These are phyloP conservation scores for Gnetum montanum DNA, from an alignment of 75 land plant genomes.

Conservation along the genomic window DNA sequence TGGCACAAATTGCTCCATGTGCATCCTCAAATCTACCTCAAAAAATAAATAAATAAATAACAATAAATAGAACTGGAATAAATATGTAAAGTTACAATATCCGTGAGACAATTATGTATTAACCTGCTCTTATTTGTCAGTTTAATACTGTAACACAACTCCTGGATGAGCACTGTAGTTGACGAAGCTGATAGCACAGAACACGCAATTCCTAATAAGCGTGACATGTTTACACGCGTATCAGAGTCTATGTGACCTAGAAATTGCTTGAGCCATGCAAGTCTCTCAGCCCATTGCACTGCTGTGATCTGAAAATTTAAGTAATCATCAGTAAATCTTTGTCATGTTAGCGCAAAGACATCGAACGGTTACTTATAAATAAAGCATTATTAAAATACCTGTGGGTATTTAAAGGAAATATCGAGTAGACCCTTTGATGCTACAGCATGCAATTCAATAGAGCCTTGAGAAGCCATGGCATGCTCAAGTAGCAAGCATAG, in stretches of 20 bases:
- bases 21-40: conserved; percentile 65
- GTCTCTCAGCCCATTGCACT: conserved; percentile 44
- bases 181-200: conserved; percentile 36
- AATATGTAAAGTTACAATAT: too few species aligned
- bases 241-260: conserved; percentile 65
- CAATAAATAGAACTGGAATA: neutral
- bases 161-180: conserved; percentile 34
- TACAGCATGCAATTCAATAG: conserved; percentile 76
- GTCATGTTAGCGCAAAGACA: too few species aligned
- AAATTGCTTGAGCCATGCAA: conserved; percentile 70
- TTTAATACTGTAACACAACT: conserved; percentile 29
- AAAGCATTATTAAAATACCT: too few species aligned
- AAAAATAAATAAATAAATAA: neutral
- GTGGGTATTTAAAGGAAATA: conserved; percentile 46
- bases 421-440: conserved; percentile 63
- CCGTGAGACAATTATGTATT: too few species aligned
- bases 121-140: conserved; percentile 40
- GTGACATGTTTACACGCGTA: conserved; percentile 75
- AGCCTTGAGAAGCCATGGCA: conserved; percentile 91
- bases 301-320: conserved; percentile 59
- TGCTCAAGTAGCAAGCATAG: conserved; percentile 71
- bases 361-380: too few species aligned
- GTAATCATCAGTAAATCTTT: too few species aligned
- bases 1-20: conserved; percentile 77
- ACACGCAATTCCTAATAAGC: conserved; percentile 70